A percentile compares a stretch with the other conserved stretches of the same genome.
These are phyloP conservation scores for Apophysomyces trapeziformis DNA, from an alignment of 371 early-diverging fungal genomes.

Conservation along the genomic window DNA sequence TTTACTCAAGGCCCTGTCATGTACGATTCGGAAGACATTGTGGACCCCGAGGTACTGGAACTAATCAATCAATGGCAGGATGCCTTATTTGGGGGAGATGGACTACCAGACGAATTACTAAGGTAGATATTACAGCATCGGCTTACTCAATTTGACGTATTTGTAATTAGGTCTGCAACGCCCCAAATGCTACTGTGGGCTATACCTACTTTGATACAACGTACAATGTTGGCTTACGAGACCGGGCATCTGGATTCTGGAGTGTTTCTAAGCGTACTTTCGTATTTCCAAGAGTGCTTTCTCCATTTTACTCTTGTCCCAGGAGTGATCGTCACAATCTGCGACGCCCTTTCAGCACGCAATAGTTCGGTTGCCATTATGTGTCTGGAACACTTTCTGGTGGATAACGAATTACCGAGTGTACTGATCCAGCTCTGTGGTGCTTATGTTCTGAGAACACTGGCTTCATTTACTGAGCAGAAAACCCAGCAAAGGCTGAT, in stretches of 20 bases:
- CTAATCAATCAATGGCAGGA: constrained; percentile 39
- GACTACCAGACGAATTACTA: constrained; percentile 40
- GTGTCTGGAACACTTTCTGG: constrained; percentile 24
- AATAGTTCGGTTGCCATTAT: constrained; percentile 23
- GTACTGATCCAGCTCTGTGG: constrained; percentile 25
- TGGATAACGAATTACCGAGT: constrained; percentile 21
- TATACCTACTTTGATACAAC: constrained; percentile 40
- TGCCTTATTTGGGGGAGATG: constrained; percentile 36
- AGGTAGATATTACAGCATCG: constrained; percentile 16
- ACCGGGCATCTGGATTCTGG: constrained; percentile 26
- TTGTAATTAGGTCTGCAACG: constrained; percentile 21
- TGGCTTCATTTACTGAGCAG: constrained; percentile 19
- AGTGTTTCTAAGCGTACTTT: constrained; percentile 29
- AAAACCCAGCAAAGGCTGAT: constrained; percentile 16
- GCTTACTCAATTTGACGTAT: neutral
- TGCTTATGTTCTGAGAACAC: constrained; percentile 19
- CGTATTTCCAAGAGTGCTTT: constrained; percentile 39
- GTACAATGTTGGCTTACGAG: constrained; percentile 29
- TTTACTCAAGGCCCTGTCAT: constrained; percentile 34
- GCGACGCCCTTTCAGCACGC: constrained; percentile 35
- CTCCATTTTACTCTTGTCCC: constrained; percentile 38
- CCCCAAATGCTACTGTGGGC: constrained; percentile 36
- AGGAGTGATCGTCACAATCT: constrained; percentile 25
- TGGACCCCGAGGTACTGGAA: constrained; percentile 30
- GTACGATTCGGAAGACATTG: constrained; percentile 22